Base-by-base conservation (phyloP, 805 yeast species). In the Priceomyces fermenticarens region DNA sequence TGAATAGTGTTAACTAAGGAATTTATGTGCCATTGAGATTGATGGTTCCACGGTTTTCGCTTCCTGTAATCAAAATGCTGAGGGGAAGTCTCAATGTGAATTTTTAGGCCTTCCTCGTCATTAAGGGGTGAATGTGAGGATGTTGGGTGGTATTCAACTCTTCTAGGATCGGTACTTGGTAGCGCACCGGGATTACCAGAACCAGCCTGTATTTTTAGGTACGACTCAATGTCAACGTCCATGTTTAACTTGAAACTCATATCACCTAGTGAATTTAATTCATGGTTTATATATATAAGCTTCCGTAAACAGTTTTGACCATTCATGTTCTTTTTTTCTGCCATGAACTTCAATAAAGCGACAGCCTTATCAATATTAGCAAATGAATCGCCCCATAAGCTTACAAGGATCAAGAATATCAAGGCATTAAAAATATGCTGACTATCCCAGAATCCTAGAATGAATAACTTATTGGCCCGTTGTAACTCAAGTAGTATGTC, bases 381-480 rank as follows among this genome's bases (percentile, higher is more conserved):
- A 35, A 47, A 52, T 16, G 41, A 39, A 6, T 42, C 46, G 7
- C 57, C 54, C 17, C 47, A 47, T n/a, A 58, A 43, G 14, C 55
- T 46, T 0, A 63, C 55, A 44, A 65, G 52, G 10, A 65, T 48
- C 28, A 65, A 40, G 15, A 60, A 42, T 14, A 65, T 45, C 16
- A 65, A 42, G 1, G 73, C 64, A 3, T 61, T 51, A 41, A 57
- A 68, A 30, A 67, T 46, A 49, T 68, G 67, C 44, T 64, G 70
- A 35, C 64, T 50, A 42, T 69, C 74, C 69, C 71, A 67, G 41
- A 58, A 66, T 2, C 73, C 74, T 12, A 62, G 47, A 14, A 54
- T 47, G 40, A 67, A 67, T 10, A 66, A 43, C 33, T 60, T 51
- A n/a, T 57, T 44, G 38, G 53, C 44, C 27, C 55, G 55, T 32